These are phyloP conservation scores for Crinitomyces ghanaensis DNA, from an alignment of 805 yeast species.

Conservation along the genomic window DNA sequence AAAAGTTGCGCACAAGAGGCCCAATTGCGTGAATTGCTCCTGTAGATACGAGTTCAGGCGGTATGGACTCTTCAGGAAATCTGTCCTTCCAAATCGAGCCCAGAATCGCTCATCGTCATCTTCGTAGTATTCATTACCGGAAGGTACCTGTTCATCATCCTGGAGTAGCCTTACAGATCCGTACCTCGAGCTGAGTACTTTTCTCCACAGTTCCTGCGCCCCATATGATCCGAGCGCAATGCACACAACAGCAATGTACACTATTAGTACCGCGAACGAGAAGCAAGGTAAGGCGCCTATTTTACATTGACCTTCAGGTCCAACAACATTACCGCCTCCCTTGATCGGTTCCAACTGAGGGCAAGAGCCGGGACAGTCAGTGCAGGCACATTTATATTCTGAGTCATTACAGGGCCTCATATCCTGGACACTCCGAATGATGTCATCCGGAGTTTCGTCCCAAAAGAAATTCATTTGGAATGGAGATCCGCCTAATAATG, in stretches of 20 bases:
- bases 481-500: slow-evolving; percentile 88
- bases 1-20: slow-evolving; percentile 46
- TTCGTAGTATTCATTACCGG: slow-evolving; percentile 25
- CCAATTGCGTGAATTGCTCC: slow-evolving; percentile 37
- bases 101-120: slow-evolving; percentile 12
- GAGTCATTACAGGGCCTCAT: slow-evolving; percentile 46
- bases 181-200: not conserved
- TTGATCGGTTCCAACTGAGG: slow-evolving; percentile 43
- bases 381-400: slow-evolving; percentile 70
- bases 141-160: slow-evolving; percentile 28
- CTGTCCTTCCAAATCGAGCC: no score
- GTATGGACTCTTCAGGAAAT: slow-evolving; percentile 28
- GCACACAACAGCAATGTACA: slow-evolving; percentile 33
- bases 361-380: slow-evolving; percentile 78
- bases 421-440: slow-evolving; percentile 24
- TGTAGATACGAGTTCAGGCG: slow-evolving; percentile 39
- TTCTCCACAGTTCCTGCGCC: not conserved
- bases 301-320: slow-evolving; percentile 32
- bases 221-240: slow-evolving; percentile 3
- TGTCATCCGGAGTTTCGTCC: slow-evolving; percentile 24
- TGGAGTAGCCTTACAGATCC: slow-evolving; percentile 30
- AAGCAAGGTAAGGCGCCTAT: slow-evolving; percentile 62
- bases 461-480: slow-evolving; percentile 77
- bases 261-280: slow-evolving; percentile 46
- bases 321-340: slow-evolving; percentile 21